A percentile compares a stretch with the other conserved stretches of the same genome.
Conservation (phyloP, 148 eudicot genomes). For the Limonium bicolor region DNA sequence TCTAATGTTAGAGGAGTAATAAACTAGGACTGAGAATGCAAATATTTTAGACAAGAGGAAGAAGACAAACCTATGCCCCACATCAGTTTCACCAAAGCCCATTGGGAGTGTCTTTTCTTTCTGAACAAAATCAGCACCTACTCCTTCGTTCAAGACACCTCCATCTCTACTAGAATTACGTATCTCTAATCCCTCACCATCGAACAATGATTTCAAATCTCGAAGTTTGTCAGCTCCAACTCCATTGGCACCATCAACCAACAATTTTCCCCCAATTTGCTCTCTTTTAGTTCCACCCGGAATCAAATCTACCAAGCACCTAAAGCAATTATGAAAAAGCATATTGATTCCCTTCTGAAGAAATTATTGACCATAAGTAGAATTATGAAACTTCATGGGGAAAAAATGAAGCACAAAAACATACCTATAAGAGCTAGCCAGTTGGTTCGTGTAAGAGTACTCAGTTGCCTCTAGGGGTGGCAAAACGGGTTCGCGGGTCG, state of each 20-base stretch:
- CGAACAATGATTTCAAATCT: slow-evolving; percentile 32
- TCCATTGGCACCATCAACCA: slow-evolving; percentile 94
- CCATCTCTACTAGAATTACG: slow-evolving; percentile 55
- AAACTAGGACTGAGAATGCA: too few species aligned
- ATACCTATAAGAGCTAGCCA: slow-evolving; percentile 62
- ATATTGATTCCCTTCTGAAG: background rate
- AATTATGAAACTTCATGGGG: too few species aligned
- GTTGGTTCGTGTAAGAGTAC: slow-evolving; percentile 51
- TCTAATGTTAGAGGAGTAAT: too few species aligned
- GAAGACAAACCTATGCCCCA: slow-evolving; percentile 54
- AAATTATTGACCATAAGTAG: too few species aligned
- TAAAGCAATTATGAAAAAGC: slow-evolving; percentile 11
- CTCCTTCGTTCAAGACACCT: slow-evolving; percentile 84
- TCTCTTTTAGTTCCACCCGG: slow-evolving; percentile 21
- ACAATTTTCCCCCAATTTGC: slow-evolving; percentile 24
- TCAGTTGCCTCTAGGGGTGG: too few species aligned
- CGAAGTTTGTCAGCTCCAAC: slow-evolving; percentile 86
- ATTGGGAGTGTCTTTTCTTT: slow-evolving; percentile 73
- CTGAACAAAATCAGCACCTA: slow-evolving; percentile 99
- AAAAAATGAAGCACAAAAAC: slow-evolving; percentile 2
- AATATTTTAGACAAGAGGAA: slow-evolving; percentile 10
- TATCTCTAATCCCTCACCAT: slow-evolving; percentile 37
- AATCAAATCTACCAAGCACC: slow-evolving; percentile 70
- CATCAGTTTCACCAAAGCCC: slow-evolving; percentile 55
- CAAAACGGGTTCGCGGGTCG: too few species aligned